Percentiles rank a stretch among this genome's conserved stretches.
phyloP scores from a whole-genome alignment of 164 flowering plant genomes.

The Stephania cephalantha region DNA sequence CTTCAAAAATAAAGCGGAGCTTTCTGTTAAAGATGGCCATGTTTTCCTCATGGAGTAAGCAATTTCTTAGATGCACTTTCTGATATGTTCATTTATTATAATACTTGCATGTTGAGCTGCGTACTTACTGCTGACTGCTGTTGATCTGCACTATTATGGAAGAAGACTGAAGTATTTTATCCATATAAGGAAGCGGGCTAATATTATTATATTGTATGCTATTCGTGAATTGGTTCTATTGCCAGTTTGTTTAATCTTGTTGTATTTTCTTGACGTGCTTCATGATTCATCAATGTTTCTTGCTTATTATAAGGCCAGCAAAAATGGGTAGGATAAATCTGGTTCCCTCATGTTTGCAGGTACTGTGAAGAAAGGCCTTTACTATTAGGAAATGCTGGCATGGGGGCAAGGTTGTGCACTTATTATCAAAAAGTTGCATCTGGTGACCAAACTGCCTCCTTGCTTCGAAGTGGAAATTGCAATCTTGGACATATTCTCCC shows the following conservation, averaged over 20 bases:
- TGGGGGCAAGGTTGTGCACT: slow-evolving; percentile 95
- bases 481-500: slow-evolving; percentile 57
- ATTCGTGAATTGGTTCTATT: not conserved
- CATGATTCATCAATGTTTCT: not conserved
- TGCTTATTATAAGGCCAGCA: not conserved
- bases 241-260: no score
- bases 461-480: slow-evolving; percentile 39
- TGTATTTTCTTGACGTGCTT: not conserved
- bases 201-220: not conserved
- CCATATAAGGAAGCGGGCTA: no score
- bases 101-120: not conserved
- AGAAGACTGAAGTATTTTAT: no score
- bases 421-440: slow-evolving; percentile 78
- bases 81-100: not conserved
- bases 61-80: not conserved
- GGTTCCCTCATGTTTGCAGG: slow-evolving; percentile 33
- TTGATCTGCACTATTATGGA: not conserved
- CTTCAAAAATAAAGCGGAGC: slow-evolving; percentile 94
- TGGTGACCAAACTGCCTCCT: slow-evolving; percentile 59
- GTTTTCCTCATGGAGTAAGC: slow-evolving; percentile 96
- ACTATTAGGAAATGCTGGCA: slow-evolving; percentile 81
- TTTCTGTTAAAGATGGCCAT: slow-evolving; percentile 94
- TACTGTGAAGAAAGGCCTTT: slow-evolving; percentile 97
- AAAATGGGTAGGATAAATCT: not conserved
- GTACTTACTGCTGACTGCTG: not conserved